Evolutionary conservation across 108 stramenopile species (phyloP), one percentile per base, ranked within the genome.

Genomic region (Pseudonitzschia delicatissima): DNA sequence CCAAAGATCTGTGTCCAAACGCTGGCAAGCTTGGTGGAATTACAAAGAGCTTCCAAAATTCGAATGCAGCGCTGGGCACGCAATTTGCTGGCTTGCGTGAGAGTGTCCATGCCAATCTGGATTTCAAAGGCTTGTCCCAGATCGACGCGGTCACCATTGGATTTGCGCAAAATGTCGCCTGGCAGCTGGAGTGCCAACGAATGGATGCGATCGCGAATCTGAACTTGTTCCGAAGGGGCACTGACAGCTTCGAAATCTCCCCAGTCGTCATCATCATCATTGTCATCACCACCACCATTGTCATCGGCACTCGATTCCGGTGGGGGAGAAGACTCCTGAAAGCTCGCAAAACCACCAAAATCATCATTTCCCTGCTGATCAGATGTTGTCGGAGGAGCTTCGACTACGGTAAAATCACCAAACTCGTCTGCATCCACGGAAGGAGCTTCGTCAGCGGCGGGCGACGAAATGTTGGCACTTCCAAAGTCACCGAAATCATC

Each of bases 41-140:
- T 6, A 31, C 53, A 78, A 61, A 12, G 66, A 48, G n/a, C n/a
- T 31, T 58, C 67, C 21, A 78, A 21, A 15, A 78, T n/a, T 25
- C 73, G 63, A 25, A 73, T 51, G 27, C 57, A 60, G 3, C 77
- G 67, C 12, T 69, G 60, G 17, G 60, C 65, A 0, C 68, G 67
- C 1, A 2, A 27, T 40, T 47, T 65, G 5, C 37, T 36, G 12
- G 8, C 45, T 29, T 18, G 9, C 5, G 29, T 48, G 55, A 78
- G 32, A 35, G 58, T n/a, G 20, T 49, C 44, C 32, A 37, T 66
- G 13, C 77, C 77, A 57, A 77, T 67, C 31, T 68, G 62, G 12
- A 60, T 61, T 60, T 78, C 77, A 70, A 78, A 78, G 21, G 57
- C 66, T 31, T 82, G 70, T 23, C 51, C 77, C 13, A 78, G 68